Evolutionary conservation across 768 basidiomycete species (phyloP).

Genomic region (Russula griseocarnosa): DNA sequence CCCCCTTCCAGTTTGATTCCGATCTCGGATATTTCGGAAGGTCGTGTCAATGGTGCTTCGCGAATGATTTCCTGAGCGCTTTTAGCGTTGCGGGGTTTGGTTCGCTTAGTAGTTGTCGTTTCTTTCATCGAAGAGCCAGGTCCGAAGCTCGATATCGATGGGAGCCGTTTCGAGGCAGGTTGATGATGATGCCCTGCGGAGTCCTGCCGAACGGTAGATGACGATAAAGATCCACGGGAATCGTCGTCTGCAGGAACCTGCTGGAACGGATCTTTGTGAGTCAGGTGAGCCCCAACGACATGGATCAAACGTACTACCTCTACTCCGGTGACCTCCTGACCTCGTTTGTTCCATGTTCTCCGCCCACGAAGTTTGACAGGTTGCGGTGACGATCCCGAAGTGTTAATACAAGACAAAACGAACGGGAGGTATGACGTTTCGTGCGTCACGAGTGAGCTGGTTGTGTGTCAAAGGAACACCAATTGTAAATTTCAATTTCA

Average conservation of each 20-base stretch:
- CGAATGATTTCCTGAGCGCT: slow-evolving; percentile 21
- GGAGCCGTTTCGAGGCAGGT: slow-evolving; percentile 21
- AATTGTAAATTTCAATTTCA: background rate
- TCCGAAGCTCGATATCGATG: slow-evolving; percentile 24
- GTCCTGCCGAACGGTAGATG: slow-evolving; percentile 9
- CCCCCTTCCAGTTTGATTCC: slow-evolving; percentile 14
- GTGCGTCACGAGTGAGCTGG: slow-evolving; percentile 21
- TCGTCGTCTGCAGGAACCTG: slow-evolving; percentile 7
- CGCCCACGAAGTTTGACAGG: slow-evolving; percentile 23
- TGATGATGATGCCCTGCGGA: slow-evolving; percentile 5
- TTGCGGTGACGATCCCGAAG: slow-evolving; percentile 22
- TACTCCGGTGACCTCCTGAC: slow-evolving; percentile 25
- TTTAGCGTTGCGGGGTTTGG: slow-evolving; percentile 14
- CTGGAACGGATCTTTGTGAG: slow-evolving; percentile 20
- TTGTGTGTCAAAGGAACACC: background rate
- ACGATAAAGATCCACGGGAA: slow-evolving; percentile 20
- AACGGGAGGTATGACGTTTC: slow-evolving; percentile 28
- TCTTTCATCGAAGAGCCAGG: slow-evolving; percentile 10
- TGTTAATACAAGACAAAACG: slow-evolving; percentile 18
- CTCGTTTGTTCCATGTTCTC: slow-evolving; percentile 28
- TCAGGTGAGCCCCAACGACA: slow-evolving; percentile 9
- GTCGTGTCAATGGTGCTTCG: slow-evolving; percentile 6
- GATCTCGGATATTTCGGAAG: background rate
- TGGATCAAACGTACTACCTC: slow-evolving; percentile 7
- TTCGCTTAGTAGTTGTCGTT: background rate